Conservation (phyloP, 345 rosid genomes). For the Populus deltoides region DNA sequence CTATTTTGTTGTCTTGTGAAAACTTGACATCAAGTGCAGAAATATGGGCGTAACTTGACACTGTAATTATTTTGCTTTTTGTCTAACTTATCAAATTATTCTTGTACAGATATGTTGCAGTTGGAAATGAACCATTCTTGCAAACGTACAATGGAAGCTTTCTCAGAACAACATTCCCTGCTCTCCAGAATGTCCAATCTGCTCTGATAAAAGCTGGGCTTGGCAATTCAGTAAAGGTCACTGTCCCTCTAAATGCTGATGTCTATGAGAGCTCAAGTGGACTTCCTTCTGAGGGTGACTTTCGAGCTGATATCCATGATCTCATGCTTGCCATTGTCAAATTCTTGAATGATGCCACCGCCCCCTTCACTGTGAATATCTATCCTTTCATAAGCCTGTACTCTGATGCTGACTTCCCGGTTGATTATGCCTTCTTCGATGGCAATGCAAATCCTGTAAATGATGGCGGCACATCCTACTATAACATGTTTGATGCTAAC, state of each 20-base stretch:
- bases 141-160: conserved; percentile 57
- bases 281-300: conserved; percentile 77
- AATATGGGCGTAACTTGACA: background rate
- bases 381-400: conserved; percentile 90
- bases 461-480: conserved; percentile 73
- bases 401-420: conserved; percentile 66
- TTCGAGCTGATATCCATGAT: conserved; percentile 57
- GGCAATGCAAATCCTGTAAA: conserved; percentile 53
- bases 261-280: conserved; percentile 54
- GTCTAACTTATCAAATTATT: background rate
- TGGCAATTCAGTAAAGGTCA: conserved; percentile 64
- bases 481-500: conserved; percentile 83
- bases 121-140: conserved; percentile 90
- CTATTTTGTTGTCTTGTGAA: background rate
- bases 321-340: conserved; percentile 62
- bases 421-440: conserved; percentile 78
- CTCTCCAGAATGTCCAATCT: conserved; percentile 81
- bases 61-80: background rate
- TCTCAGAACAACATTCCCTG: conserved; percentile 61
- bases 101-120: conserved; percentile 63
- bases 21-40: background rate
- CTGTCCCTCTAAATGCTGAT: conserved; percentile 85
- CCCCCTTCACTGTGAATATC: conserved; percentile 73
- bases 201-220: conserved; percentile 87
- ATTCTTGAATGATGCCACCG: conserved; percentile 55